Evolutionary conservation across 345 rosid genomes (phyloP), one percentile per base, ranked within the genome.

Genomic region (Rhodamnia rubescens): DNA sequence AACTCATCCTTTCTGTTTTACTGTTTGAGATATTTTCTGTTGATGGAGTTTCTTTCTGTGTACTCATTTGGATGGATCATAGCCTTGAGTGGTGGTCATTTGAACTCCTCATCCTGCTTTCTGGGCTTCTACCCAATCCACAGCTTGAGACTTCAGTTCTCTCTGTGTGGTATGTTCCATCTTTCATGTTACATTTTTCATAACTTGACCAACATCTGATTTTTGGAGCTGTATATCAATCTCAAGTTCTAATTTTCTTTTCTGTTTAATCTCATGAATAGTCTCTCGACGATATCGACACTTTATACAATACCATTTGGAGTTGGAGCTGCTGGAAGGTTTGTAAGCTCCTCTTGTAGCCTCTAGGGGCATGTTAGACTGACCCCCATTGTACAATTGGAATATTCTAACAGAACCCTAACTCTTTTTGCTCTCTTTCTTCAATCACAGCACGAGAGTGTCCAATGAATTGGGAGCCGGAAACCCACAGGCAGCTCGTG

Each of bases 71-170:
- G 32, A 20, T 21, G 83, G 75, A 13, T 27, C 86, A 89, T 90
- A 97, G 98, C 92, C 94, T 96, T 5, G 98, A 97, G 87, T 96
- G 98, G 98, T 97, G 98, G 98, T 97, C 99, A 58, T 97, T 93
- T 87, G 98, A 97, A 86, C 87, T 95, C 55, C 92, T 97, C n/a
- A 87, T 91, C 82, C 56, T 97, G 92, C 92, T 97, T 53, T 97
- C 98, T 29, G 98, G 99, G 13, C 85, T 95, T 42, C 85, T 95
- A 42, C 97, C 98, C 2, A 95, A 95, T 87, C 97, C 98, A 3
- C 85, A 91, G 93, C 98, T 97, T 69, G 98, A 95, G 90, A 91
- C 98, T 87, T 95, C 99, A 44, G 97, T 95, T 84, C 92, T 95
- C 16, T 95, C 99, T 16, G 92, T 95, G 4, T 95, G 98, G 98